Conservation (phyloP, 2,329 filamentous ascomycete genomes). For the Sporothrix variecibatus region DNA sequence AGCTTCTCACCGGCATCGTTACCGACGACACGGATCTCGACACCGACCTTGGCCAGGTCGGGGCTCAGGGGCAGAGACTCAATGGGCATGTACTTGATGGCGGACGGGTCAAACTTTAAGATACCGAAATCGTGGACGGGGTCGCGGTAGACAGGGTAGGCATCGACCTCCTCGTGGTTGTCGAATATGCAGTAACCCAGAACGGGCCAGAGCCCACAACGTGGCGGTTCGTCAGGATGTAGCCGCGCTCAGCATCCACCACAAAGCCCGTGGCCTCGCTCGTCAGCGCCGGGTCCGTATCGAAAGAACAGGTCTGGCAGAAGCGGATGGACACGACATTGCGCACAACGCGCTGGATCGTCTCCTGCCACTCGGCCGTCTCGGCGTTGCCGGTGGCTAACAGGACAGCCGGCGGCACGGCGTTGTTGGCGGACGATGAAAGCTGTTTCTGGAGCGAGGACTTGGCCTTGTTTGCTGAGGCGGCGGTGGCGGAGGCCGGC, state of each 20-base stretch:
- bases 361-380: constrained; percentile 74
- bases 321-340: constrained; percentile 99
- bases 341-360: constrained; percentile 89
- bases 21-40: constrained; percentile 94
- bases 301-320: constrained; percentile 96
- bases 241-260: constrained; percentile 89
- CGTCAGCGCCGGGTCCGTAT: constrained; percentile 90
- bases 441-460: constrained; percentile 2
- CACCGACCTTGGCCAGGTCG: constrained; percentile 84
- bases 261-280: constrained; percentile 98
- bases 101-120: constrained; percentile 90
- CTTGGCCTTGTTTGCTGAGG: constrained; percentile 1
- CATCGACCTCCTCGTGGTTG: constrained; percentile 96
- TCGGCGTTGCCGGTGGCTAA: constrained; percentile 36
- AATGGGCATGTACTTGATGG: constrained; percentile 96
- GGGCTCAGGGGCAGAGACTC: constrained; percentile 78
- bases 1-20: constrained; percentile 99
- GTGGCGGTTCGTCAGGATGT: constrained; percentile 86
- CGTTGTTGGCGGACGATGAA: background rate
- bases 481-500: constrained; percentile 24
- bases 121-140: constrained; percentile 99
- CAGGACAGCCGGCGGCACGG: constrained; percentile 26
- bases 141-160: constrained; percentile 94
- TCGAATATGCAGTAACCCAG: constrained; percentile 98
- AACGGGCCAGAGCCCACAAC: constrained; percentile 95